Evolutionary conservation across 1,284 basidiomycete genomes (phyloP).

Genomic region (Moesziomyces sp.): DNA sequence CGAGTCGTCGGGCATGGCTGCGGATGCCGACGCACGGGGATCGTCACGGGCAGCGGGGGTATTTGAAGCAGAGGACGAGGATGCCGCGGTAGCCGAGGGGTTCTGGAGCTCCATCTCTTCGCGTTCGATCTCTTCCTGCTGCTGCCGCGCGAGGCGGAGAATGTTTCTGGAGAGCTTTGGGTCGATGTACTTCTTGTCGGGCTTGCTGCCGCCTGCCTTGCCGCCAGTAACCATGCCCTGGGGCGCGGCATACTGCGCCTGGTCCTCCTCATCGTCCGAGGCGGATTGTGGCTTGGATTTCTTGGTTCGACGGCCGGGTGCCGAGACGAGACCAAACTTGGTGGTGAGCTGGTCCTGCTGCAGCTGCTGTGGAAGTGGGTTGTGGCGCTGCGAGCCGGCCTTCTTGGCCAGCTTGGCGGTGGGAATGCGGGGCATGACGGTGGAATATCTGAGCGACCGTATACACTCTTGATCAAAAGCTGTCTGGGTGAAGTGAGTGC

Average conservation of each 20-base stretch:
- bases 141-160: constrained; percentile 88
- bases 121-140: constrained; percentile 81
- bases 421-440: constrained; percentile 49
- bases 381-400: constrained; percentile 39
- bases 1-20: constrained; percentile 70
- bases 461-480: background rate
- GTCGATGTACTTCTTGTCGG: constrained; percentile 60
- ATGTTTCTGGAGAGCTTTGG: constrained; percentile 85
- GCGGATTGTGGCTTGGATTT: constrained; percentile 24
- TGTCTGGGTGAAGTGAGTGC: background rate
- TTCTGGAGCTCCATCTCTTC: constrained; percentile 60
- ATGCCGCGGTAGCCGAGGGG: constrained; percentile 18
- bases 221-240: constrained; percentile 52
- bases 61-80: constrained; percentile 53
- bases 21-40: constrained; percentile 24
- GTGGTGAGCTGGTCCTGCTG: constrained; percentile 49
- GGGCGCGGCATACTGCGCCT: constrained; percentile 35
- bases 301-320: constrained; percentile 46
- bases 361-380: constrained; percentile 53
- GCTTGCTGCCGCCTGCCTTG: constrained; percentile 44
- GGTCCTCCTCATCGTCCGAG: constrained; percentile 34
- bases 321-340: constrained; percentile 53
- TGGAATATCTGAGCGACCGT: background rate
- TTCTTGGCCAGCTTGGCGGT: constrained; percentile 39
- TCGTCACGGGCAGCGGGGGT: constrained; percentile 66